Conservation (phyloP, 1,284 basidiomycete genomes). For the Malassezia sympodialis region DNA sequence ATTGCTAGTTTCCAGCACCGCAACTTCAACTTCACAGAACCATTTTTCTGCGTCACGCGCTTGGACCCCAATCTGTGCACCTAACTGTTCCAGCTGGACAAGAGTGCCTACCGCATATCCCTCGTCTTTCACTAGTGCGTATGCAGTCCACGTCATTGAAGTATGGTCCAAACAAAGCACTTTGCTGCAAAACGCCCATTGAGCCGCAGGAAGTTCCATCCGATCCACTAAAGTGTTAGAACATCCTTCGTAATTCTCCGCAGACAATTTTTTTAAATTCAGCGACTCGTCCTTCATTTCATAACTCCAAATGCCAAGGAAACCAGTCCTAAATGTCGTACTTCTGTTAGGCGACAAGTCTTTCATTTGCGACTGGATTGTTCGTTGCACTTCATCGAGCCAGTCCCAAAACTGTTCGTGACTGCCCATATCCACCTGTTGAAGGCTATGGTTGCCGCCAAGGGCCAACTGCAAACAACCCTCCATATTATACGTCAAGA, state of each 20-base stretch:
- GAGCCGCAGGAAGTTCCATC: constrained; percentile 37
- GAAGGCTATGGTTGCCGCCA: background rate
- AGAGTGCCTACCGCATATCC: background rate
- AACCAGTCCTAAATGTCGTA: constrained; percentile 49
- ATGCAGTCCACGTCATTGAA: constrained; percentile 49
- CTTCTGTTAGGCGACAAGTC: background rate
- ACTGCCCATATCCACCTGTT: background rate
- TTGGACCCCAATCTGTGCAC: constrained; percentile 2
- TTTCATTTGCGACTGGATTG: constrained; percentile 2
- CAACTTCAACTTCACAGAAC: constrained; percentile 7
- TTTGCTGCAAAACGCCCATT: constrained; percentile 49
- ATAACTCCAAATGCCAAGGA: constrained; percentile 54
- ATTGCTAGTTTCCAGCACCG: background rate
- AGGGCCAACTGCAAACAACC: background rate
- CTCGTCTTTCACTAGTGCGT: constrained; percentile 41
- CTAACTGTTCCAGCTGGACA: background rate
- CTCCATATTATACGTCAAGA: constrained; percentile 27
- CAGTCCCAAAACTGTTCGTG: constrained; percentile 11
- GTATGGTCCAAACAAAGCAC: constrained; percentile 49
- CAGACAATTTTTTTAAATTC: constrained; percentile 13
- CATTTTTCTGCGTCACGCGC: constrained; percentile 8
- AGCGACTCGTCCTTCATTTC: constrained; percentile 55
- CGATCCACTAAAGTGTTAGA: background rate
- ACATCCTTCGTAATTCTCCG: background rate
- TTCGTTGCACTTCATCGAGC: constrained; percentile 10